These are phyloP conservation scores for Aspergillus chevalieri DNA, from an alignment of 2,329 filamentous ascomycete genomes.

Conservation along the genomic window DNA sequence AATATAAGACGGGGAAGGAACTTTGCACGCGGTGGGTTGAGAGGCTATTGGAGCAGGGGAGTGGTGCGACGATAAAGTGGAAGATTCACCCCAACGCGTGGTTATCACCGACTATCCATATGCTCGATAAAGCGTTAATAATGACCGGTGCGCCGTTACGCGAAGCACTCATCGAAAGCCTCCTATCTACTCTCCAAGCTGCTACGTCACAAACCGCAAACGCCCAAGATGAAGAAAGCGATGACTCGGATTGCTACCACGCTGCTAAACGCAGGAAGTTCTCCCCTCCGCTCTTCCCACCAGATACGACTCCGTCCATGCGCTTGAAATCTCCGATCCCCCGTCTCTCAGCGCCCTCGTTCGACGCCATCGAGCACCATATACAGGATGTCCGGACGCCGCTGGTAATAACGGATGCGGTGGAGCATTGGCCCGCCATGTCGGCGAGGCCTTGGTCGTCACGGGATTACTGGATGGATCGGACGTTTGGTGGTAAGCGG, in stretches of 20 bases:
- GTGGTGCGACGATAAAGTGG: constrained; percentile 2
- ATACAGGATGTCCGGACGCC: constrained; percentile 51
- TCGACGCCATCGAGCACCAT: constrained; percentile 58
- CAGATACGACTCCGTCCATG: constrained; percentile 26
- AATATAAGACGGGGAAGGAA: not conserved
- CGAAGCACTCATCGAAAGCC: constrained; percentile 36
- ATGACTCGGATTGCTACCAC: not conserved
- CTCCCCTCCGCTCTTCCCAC: constrained; percentile 27
- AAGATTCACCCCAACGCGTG: constrained; percentile 28
- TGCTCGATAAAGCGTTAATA: constrained; percentile 71
- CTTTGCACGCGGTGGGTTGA: not conserved
- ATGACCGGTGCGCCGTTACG: constrained; percentile 61
- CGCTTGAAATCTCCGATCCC: constrained; percentile 32
- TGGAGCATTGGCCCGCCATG: constrained; percentile 73
- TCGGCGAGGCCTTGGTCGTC: constrained; percentile 61
- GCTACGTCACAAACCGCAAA: constrained; percentile 1
- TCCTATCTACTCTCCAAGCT: constrained; percentile 29
- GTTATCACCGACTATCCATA: constrained; percentile 55
- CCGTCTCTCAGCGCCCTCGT: constrained; percentile 43
- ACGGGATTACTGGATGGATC: constrained; percentile 66
- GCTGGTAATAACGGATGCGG: constrained; percentile 61
- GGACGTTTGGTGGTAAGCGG: constrained; percentile 68
- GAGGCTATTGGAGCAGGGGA: constrained; percentile 7
- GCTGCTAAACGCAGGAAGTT: constrained; percentile 27
- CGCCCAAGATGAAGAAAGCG: not conserved